Conservation (phyloP, 495 filamentous ascomycete species). For the Penicillium longicatenatum region DNA sequence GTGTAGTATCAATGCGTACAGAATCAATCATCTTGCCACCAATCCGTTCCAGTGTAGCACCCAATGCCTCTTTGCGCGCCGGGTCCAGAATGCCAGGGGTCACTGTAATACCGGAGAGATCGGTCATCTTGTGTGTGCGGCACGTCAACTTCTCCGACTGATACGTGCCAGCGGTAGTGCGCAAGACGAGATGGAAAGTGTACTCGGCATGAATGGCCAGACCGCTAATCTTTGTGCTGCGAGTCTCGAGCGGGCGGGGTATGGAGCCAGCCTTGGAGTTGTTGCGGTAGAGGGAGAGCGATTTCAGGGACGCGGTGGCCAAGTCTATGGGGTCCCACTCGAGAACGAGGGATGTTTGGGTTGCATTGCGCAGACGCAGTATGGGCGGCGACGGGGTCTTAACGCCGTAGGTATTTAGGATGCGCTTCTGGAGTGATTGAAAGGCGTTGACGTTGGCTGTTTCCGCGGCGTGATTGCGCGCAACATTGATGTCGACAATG, state of each 20-base stretch:
- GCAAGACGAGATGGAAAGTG: constrained; percentile 87
- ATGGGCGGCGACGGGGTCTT: constrained; percentile 75
- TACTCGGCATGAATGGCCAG: constrained; percentile 95
- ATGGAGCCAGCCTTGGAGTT: constrained; percentile 94
- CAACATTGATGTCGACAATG: constrained; percentile 96
- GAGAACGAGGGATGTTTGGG: constrained; percentile 94
- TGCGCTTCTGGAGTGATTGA: constrained; percentile 79
- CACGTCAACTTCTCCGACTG: constrained; percentile 81
- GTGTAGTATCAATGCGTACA: constrained; percentile 95
- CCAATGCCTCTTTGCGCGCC: constrained; percentile 70
- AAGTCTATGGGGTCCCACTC: constrained; percentile 97
- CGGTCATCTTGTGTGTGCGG: constrained; percentile 98
- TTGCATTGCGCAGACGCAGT: constrained; percentile 90
- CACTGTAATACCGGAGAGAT: constrained; percentile 93
- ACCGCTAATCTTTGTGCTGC: constrained; percentile 95
- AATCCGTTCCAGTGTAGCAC: constrained; percentile 77
- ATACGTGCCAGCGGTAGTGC: constrained; percentile 87
- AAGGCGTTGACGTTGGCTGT: constrained; percentile 70
- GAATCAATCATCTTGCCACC: constrained; percentile 89
- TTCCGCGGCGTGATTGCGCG: constrained; percentile 83
- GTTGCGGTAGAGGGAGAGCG: constrained; percentile 89
- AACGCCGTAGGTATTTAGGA: constrained; percentile 83
- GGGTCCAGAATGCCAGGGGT: constrained; percentile 85
- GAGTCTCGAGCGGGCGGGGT: constrained; percentile 78
- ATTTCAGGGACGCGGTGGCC: constrained; percentile 86